Conservation (phyloP, 2,329 filamentous ascomycete species). For the Trichophyton benhamiae region DNA sequence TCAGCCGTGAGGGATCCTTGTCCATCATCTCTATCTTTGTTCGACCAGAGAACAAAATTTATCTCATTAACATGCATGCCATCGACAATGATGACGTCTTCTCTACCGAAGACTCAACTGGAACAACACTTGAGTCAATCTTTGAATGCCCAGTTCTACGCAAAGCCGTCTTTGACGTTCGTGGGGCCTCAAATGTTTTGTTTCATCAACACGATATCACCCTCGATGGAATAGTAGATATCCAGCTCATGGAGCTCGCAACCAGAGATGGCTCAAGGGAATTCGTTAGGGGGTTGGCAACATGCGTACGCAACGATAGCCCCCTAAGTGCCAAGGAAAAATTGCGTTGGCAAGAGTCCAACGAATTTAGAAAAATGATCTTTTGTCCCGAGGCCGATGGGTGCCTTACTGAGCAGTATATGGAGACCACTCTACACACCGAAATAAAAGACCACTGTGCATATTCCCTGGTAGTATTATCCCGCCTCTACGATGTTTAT, state of each 20-base stretch:
- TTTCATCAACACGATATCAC: slow-evolving; percentile 35
- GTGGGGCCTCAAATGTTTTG: slow-evolving; percentile 44
- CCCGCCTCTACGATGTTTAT: slow-evolving; percentile 10
- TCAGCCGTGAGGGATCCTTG: slow-evolving; percentile 33
- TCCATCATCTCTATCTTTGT: slow-evolving; percentile 36
- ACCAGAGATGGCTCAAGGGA: slow-evolving; percentile 15
- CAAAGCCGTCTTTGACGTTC: slow-evolving; percentile 49
- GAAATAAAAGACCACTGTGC: slow-evolving; percentile 31
- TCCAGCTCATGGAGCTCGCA: slow-evolving; percentile 47
- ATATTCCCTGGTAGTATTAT: slow-evolving; percentile 35
- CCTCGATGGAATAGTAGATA: slow-evolving; percentile 37
- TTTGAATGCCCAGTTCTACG: slow-evolving; percentile 34
- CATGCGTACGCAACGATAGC: slow-evolving; percentile 25
- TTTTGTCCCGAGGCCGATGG: background rate
- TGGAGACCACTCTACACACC: background rate
- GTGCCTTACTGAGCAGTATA: too few relatives aligned
- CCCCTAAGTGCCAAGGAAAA: background rate
- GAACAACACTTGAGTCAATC: slow-evolving; percentile 27
- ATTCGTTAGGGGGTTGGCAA: slow-evolving; percentile 26
- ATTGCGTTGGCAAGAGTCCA: background rate
- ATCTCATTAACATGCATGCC: slow-evolving; percentile 36
- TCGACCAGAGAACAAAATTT: slow-evolving; percentile 20
- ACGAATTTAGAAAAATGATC: background rate
- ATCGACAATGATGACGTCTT: slow-evolving; percentile 30
- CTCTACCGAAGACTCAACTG: slow-evolving; percentile 16